Base-by-base conservation (phyloP, 441 rosid genomes). In the Biscutella auriculata region DNA sequence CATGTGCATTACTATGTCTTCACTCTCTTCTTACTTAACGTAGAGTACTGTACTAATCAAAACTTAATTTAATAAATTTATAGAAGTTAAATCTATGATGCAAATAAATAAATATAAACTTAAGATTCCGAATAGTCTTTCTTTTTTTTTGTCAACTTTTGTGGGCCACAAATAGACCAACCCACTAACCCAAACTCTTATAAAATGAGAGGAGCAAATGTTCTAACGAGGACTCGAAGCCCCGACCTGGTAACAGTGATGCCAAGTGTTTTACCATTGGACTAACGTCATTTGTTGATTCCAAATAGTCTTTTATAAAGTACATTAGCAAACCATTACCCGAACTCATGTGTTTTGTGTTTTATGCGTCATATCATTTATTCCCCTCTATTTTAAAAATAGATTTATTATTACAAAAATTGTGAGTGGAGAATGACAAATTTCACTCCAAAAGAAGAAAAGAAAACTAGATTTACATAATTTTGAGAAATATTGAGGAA, bases 371-470 rank as follows among this genome's bases (percentile, higher is more conserved):
- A n/a, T n/a, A n/a, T n/a, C n/a, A n/a, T n/a, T n/a, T n/a, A n/a
- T n/a, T n/a, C n/a, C n/a, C n/a, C n/a, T n/a, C n/a, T n/a, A n/a
- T n/a, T n/a, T n/a, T n/a, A n/a, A n/a, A n/a, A n/a, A n/a, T n/a
- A n/a, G n/a, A n/a, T n/a, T n/a, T n/a, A n/a, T n/a, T n/a, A n/a
- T n/a, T 2, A 9, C 9, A 33, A 10, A 10, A 59, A 6, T 8
- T 50, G 9, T 53, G 41, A 46, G 62, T 67, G 63, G 62, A 67
- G 63, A 47, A 67, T 67, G 67, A 67, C 66, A 67, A 46, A 60
- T 26, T 58, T 21, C 37, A 45, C 25, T 52, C 6, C 1, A 1
- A 9, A 44, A 55, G 43, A 15, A 16, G 12, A 43, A 13, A 8
- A 23, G 51, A 62, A 53, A 63, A 59, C 46, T 57, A 12, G 6